phyloP scores from a whole-genome alignment of 2,329 filamentous ascomycete genomes.

The Colletotrichum eremochloae region DNA sequence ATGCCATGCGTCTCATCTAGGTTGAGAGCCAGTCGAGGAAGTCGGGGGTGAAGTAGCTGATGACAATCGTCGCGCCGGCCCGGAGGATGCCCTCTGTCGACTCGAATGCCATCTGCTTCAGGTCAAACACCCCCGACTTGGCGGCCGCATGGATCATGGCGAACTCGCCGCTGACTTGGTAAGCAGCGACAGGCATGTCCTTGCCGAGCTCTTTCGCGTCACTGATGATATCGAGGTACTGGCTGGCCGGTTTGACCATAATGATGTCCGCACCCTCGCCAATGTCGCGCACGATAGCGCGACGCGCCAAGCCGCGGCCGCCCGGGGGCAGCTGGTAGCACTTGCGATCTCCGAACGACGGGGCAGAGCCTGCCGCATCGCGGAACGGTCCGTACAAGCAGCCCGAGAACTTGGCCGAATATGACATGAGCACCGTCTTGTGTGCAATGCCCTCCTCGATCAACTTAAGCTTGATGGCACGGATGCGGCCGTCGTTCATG shows the following conservation, averaged over 20 bases:
- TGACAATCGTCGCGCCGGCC: constrained; percentile 91
- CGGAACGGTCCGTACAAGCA: constrained; percentile 98
- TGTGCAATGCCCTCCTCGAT: constrained; percentile 96
- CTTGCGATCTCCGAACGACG: constrained; percentile 92
- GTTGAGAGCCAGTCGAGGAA: constrained; percentile 76
- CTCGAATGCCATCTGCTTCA: constrained; percentile 95
- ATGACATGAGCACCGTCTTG: constrained; percentile 94
- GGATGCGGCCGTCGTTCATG: constrained; percentile 98
- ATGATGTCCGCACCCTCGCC: constrained; percentile 96
- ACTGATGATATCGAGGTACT: constrained; percentile 97
- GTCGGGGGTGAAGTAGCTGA: constrained; percentile 94
- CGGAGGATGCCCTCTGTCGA: constrained; percentile 92
- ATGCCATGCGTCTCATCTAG: constrained; percentile 45
- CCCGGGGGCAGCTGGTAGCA: constrained; percentile 98
- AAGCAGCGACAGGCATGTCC: constrained; percentile 93
- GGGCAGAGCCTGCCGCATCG: constrained; percentile 91
- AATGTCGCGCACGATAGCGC: constrained; percentile 92
- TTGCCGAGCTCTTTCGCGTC: constrained; percentile 95
- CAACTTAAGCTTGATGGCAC: constrained; percentile 97
- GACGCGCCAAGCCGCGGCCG: constrained; percentile 89
- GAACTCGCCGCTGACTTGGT: constrained; percentile 97
- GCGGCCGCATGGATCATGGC: constrained; percentile 98
- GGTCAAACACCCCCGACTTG: constrained; percentile 95
- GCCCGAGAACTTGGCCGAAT: constrained; percentile 97
- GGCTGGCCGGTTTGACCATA: constrained; percentile 98